Conservation (phyloP, 129 eudicot species). For the Artemisia annua region DNA sequence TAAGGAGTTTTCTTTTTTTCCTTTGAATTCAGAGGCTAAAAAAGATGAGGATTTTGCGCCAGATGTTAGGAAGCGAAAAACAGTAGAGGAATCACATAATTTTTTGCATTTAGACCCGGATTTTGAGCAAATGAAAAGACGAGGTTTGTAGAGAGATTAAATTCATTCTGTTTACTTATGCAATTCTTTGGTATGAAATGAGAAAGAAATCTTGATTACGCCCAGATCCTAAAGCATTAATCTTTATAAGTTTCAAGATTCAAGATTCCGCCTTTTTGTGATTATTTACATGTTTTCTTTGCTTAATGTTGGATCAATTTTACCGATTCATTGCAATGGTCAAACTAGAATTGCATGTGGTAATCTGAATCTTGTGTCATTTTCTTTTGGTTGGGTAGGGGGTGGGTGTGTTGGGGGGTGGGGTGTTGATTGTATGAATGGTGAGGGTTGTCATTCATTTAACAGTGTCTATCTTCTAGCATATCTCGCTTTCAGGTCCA, state of each 20-base stretch:
- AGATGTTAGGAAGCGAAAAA: conserved; percentile 62
- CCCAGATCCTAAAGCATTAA: too few species aligned
- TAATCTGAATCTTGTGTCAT: conserved; percentile 10
- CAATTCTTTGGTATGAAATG: conserved; percentile 36
- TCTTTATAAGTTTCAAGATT: conserved; percentile 22
- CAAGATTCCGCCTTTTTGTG: conserved; percentile 4
- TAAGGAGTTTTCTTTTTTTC: conserved; percentile 65
- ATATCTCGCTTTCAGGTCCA: conserved; percentile 26
- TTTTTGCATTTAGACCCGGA: conserved; percentile 45
- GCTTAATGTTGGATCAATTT: not conserved
- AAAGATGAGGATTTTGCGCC: conserved; percentile 39
- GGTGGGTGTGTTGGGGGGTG: conserved; percentile 10
- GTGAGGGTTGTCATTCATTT: conserved; percentile 38
- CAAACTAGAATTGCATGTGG: conserved; percentile 14
- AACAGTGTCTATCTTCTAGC: conserved; percentile 25
- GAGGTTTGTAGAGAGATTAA: conserved; percentile 52
- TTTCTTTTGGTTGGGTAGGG: conserved; percentile 18
- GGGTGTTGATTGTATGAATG: conserved; percentile 24
- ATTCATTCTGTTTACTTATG: conserved; percentile 32
- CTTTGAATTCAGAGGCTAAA: conserved; percentile 42
- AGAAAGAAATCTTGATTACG: conserved; percentile 11
- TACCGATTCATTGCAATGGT: conserved; percentile 1
- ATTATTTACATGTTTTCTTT: not conserved
- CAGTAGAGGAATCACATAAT: conserved; percentile 34
- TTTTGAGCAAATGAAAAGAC: conserved; percentile 50